Evolutionary conservation across 2,329 filamentous ascomycete genomes (phyloP).

Genomic region (Colletotrichum cuscutae): DNA sequence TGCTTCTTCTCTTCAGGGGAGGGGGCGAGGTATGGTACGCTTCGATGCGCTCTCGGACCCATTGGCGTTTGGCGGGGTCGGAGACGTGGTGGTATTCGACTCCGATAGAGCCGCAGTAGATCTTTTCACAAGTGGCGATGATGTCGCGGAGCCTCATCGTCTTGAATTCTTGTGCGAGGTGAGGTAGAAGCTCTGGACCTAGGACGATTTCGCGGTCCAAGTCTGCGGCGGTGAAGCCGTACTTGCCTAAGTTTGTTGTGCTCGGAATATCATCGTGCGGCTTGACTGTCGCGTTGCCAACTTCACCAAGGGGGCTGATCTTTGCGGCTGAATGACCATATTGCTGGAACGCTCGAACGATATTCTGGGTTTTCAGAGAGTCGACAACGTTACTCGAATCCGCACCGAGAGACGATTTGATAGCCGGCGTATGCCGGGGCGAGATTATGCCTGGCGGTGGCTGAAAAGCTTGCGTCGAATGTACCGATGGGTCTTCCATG

Average conservation of each 20-base stretch:
- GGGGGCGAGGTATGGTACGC: conserved; percentile 92
- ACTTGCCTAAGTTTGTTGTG: conserved; percentile 91
- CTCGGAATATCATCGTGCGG: conserved; percentile 79
- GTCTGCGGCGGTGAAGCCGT: conserved; percentile 93
- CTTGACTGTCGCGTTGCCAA: conserved; percentile 84
- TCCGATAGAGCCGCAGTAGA: conserved; percentile 96
- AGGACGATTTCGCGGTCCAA: conserved; percentile 90
- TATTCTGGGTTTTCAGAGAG: conserved; percentile 95
- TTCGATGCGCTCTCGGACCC: conserved; percentile 94
- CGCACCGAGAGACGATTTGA: conserved; percentile 74
- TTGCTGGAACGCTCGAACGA: conserved; percentile 97
- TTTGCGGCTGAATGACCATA: conserved; percentile 97
- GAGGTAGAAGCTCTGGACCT: conserved; percentile 92
- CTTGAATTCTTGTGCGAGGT: conserved; percentile 87
- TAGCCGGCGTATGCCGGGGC: conserved; percentile 74
- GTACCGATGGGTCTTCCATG: conserved; percentile 98
- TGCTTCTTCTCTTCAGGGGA: conserved; percentile 97
- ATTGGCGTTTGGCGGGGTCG: conserved; percentile 95
- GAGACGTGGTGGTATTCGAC: conserved; percentile 99
- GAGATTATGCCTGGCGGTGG: conserved; percentile 93
- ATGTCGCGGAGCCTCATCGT: conserved; percentile 99
- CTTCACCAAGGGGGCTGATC: conserved; percentile 94
- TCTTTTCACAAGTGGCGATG: conserved; percentile 87
- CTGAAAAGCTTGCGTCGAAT: conserved; percentile 94
- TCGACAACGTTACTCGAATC: conserved; percentile 84